Percentiles rank a stretch among this genome's conserved stretches.
These are phyloP conservation scores for Lyophyllum semitale DNA, from an alignment of 768 basidiomycete genomes.

Conservation along the genomic window DNA sequence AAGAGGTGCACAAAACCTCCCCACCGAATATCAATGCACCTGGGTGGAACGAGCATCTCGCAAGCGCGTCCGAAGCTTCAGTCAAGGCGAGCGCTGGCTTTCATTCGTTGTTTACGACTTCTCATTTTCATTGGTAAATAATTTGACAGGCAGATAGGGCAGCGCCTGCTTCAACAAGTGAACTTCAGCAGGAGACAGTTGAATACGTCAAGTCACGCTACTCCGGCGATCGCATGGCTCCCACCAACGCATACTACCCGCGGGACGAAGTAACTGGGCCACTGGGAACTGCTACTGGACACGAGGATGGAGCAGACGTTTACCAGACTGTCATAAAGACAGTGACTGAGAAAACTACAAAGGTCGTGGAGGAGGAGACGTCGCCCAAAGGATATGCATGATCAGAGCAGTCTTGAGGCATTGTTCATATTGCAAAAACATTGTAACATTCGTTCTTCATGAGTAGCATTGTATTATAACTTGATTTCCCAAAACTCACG, in stretches of 20 bases:
- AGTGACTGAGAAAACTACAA: constrained; percentile 12
- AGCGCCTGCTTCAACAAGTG: constrained; percentile 20
- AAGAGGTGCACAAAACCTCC: constrained; percentile 45
- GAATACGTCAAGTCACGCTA: constrained; percentile 42
- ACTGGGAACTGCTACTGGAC: constrained; percentile 35
- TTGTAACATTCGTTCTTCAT: no score
- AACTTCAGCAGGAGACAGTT: constrained; percentile 44
- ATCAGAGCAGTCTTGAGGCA: neutral
- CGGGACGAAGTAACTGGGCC: constrained; percentile 50
- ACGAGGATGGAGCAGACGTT: constrained; percentile 20
- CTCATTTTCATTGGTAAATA: neutral
- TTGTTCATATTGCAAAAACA: neutral
- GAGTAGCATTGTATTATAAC: neutral
- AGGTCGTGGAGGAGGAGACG: constrained; percentile 8
- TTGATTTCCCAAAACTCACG: no score
- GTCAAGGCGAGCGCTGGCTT: constrained; percentile 48
- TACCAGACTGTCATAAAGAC: constrained; percentile 12
- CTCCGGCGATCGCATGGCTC: constrained; percentile 30
- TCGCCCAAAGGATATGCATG: constrained; percentile 7
- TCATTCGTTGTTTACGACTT: neutral
- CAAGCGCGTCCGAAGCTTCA: constrained; percentile 62
- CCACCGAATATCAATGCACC: constrained; percentile 57
- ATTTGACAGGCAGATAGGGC: constrained; percentile 42
- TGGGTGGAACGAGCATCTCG: constrained; percentile 73
- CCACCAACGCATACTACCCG: constrained; percentile 37